Evolutionary conservation across 1,284 basidiomycete species (phyloP).

Genomic region (Cutaneotrichosporon sp.): DNA sequence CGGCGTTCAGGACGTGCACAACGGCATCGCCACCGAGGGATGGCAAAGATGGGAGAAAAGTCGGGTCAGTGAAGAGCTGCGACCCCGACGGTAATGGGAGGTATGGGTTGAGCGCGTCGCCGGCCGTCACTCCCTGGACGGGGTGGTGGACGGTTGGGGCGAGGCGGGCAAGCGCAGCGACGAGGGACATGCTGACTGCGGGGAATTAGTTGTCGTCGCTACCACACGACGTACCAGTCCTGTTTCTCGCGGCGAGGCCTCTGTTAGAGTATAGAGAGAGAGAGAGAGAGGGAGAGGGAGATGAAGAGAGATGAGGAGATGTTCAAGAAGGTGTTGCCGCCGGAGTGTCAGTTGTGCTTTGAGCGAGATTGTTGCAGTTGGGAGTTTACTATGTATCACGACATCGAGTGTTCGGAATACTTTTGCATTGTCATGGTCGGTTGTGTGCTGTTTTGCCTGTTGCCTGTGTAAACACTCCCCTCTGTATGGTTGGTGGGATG

Average conservation of each 20-base stretch:
- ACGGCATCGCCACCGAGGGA: slow-evolving; percentile 22
- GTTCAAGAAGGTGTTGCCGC: background rate
- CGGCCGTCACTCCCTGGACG: slow-evolving; percentile 21
- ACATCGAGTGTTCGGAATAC: slow-evolving; percentile 2
- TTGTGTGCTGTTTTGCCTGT: too few species aligned
- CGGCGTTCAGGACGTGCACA: slow-evolving; percentile 37
- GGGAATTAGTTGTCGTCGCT: background rate
- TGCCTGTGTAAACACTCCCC: too few species aligned
- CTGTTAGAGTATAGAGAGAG: background rate
- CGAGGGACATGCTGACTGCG: slow-evolving; percentile 27
- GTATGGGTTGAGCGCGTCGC: slow-evolving; percentile 41
- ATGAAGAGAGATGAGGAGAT: background rate
- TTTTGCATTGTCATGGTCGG: background rate
- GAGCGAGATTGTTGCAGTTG: too few species aligned
- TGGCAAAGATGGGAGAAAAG: slow-evolving; percentile 40
- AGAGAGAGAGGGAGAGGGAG: background rate
- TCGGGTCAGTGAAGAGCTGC: slow-evolving; percentile 37
- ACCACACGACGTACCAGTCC: slow-evolving; percentile 3
- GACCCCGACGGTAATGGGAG: slow-evolving; percentile 37
- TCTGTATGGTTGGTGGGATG: too few species aligned
- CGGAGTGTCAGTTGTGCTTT: too few species aligned
- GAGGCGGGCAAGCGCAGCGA: slow-evolving; percentile 35
- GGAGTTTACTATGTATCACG: slow-evolving; percentile 3
- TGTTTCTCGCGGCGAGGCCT: background rate
- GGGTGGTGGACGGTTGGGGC: slow-evolving; percentile 40